Evolutionary conservation across 495 filamentous ascomycete genomes (phyloP).

Genomic region (Talaromyces wortmannii): DNA sequence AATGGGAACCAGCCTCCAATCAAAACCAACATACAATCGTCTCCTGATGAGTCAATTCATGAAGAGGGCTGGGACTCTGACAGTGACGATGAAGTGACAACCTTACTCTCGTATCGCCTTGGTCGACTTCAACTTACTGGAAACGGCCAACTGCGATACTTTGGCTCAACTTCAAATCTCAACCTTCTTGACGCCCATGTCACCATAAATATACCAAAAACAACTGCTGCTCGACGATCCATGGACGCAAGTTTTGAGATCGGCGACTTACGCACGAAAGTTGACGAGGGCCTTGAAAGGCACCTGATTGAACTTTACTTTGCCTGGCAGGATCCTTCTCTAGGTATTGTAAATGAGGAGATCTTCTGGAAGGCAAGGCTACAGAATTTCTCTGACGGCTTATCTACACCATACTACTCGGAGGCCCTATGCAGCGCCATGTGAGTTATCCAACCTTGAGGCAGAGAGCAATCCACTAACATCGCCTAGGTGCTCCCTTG

Average conservation of each 20-base stretch:
- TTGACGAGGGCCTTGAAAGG: background rate
- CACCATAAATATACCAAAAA: background rate
- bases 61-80: background rate
- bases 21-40: too few species aligned
- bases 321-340: background rate
- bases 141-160: background rate
- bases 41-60: background rate
- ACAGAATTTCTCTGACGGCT: background rate
- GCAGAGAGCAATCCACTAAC: background rate
- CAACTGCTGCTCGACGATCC: background rate
- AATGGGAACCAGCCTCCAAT: too few species aligned
- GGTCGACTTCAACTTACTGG: background rate
- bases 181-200: background rate
- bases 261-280: background rate
- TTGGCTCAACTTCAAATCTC: background rate
- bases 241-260: background rate
- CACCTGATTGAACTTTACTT: background rate
- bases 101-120: too few species aligned
- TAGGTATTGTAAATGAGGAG: background rate
- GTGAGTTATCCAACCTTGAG: background rate
- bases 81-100: background rate
- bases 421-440: background rate
- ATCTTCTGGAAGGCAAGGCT: background rate
- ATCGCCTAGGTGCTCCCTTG: background rate
- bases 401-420: background rate